phyloP scores from a whole-genome alignment of 129 eudicot genomes.

The Arctium minus region DNA sequence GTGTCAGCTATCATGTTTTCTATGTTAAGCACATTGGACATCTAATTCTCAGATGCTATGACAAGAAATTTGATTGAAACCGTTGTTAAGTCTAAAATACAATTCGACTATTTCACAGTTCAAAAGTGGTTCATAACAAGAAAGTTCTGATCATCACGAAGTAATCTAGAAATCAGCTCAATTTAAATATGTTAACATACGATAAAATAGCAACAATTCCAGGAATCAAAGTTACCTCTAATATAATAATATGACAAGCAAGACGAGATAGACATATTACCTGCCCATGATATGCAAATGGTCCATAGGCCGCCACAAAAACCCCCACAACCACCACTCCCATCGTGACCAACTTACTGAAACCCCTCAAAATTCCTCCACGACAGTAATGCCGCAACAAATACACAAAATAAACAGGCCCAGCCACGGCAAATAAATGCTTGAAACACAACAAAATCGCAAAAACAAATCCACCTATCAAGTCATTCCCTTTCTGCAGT shows the following conservation, averaged over 20 bases:
- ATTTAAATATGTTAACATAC: not conserved
- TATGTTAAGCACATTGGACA: not conserved
- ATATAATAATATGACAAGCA: not conserved
- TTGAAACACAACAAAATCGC: constrained; percentile 78
- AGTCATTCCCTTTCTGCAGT: constrained; percentile 71
- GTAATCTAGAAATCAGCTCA: not conserved
- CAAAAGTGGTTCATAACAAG: not conserved
- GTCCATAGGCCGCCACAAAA: constrained; percentile 80
- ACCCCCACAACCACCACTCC: constrained; percentile 64
- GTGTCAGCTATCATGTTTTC: not conserved
- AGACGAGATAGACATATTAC: constrained; percentile 30
- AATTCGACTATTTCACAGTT: not conserved
- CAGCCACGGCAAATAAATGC: constrained; percentile 88
- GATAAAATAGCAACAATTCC: not conserved
- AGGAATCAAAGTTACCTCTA: not conserved
- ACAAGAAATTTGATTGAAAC: too few species aligned
- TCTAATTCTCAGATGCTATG: too few species aligned
- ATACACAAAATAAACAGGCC: constrained; percentile 88
- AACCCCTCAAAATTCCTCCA: constrained; percentile 71
- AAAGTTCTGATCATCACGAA: too few species aligned
- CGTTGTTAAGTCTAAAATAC: too few species aligned
- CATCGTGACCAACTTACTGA: constrained; percentile 66
- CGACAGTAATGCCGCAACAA: constrained; percentile 75
- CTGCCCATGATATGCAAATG: constrained; percentile 81
- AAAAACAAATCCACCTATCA: constrained; percentile 81